A percentile compares a stretch with the other conserved stretches of the same genome.
These are phyloP conservation scores for Paragyromitra xinjiangensis DNA, from an alignment of 495 filamentous ascomycete genomes.

Conservation along the genomic window DNA sequence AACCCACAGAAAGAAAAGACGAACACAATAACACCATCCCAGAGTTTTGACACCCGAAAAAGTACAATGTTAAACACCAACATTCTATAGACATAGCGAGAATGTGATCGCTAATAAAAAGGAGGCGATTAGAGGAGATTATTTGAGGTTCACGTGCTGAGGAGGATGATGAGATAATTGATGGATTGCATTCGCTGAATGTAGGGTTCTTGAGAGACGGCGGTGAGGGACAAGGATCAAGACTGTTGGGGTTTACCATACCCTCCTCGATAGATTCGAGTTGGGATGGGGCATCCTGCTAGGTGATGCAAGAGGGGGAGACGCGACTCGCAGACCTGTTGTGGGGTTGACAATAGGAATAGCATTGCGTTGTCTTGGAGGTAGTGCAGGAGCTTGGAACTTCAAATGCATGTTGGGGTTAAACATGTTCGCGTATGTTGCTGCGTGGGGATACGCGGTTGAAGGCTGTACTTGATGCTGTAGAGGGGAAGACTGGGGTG, in stretches of 20 bases:
- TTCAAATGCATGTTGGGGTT: slow-evolving; percentile 55
- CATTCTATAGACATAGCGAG: slow-evolving; percentile 58
- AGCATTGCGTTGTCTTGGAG: slow-evolving; percentile 81
- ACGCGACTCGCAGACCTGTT: slow-evolving; percentile 86
- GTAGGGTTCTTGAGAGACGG: slow-evolving; percentile 23
- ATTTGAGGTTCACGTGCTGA: slow-evolving; percentile 47
- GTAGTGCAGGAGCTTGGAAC: slow-evolving; percentile 76
- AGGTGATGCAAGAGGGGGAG: slow-evolving; percentile 72
- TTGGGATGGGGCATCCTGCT: slow-evolving; percentile 51
- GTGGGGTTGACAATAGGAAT: slow-evolving; percentile 98
- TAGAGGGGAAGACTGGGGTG: slow-evolving; percentile 88
- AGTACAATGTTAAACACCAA: slow-evolving; percentile 57
- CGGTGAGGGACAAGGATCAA: slow-evolving; percentile 37
- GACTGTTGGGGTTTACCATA: slow-evolving; percentile 49
- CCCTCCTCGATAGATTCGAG: slow-evolving; percentile 53
- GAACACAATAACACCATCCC: slow-evolving; percentile 58
- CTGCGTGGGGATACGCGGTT: slow-evolving; percentile 55
- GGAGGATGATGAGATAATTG: slow-evolving; percentile 48
- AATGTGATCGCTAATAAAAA: slow-evolving; percentile 53
- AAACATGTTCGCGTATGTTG: slow-evolving; percentile 55
- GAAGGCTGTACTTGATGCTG: slow-evolving; percentile 78
- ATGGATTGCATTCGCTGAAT: slow-evolving; percentile 49
- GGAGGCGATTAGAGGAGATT: slow-evolving; percentile 50
- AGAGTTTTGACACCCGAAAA: slow-evolving; percentile 58
- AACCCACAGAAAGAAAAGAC: slow-evolving; percentile 52